A percentile compares a stretch with the other conserved stretches of the same genome.
phyloP scores from a whole-genome alignment of 441 rosid species.

The Erodium texanum region DNA sequence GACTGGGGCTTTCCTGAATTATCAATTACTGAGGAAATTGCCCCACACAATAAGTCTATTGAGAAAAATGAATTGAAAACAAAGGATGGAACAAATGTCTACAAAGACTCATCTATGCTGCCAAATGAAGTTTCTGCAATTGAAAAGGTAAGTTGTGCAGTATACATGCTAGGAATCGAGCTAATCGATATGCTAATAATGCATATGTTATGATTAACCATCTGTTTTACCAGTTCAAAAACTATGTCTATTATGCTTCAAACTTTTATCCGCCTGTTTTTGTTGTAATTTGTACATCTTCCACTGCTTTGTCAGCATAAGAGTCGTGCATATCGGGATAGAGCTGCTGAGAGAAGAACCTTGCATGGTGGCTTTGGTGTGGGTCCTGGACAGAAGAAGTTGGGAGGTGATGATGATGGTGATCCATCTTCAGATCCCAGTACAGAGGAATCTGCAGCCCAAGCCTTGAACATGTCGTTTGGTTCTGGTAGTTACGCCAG shows the following conservation, averaged over 20 bases:
- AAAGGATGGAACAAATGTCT: conserved; percentile 20
- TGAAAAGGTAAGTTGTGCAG: conserved; percentile 40
- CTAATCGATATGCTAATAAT: background rate
- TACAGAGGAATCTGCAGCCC: conserved; percentile 54
- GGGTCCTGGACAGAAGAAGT: conserved; percentile 78
- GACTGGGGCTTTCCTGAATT: conserved; percentile 78
- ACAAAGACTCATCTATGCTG: conserved; percentile 17
- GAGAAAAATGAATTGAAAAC: conserved; percentile 28
- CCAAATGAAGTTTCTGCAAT: conserved; percentile 26
- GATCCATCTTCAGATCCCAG: conserved; percentile 20
- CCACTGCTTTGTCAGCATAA: conserved; percentile 29
- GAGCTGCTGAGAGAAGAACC: conserved; percentile 87
- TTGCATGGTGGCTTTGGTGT: conserved; percentile 75
- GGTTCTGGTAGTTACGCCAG: conserved; percentile 79
- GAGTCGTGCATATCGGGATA: conserved; percentile 55
- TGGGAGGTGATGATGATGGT: conserved; percentile 17
- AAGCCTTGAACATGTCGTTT: conserved; percentile 58
- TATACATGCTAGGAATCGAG: conserved; percentile 9
- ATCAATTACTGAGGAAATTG: conserved; percentile 27
- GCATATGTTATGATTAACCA: background rate
- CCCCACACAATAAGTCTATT: conserved; percentile 17
- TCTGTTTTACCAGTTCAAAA: background rate
- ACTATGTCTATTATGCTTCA: background rate
- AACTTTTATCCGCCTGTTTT: background rate
- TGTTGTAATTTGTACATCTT: conserved; percentile 1